Base-by-base conservation (phyloP, 768 basidiomycete genomes). In the Thelephora ganbajun region DNA sequence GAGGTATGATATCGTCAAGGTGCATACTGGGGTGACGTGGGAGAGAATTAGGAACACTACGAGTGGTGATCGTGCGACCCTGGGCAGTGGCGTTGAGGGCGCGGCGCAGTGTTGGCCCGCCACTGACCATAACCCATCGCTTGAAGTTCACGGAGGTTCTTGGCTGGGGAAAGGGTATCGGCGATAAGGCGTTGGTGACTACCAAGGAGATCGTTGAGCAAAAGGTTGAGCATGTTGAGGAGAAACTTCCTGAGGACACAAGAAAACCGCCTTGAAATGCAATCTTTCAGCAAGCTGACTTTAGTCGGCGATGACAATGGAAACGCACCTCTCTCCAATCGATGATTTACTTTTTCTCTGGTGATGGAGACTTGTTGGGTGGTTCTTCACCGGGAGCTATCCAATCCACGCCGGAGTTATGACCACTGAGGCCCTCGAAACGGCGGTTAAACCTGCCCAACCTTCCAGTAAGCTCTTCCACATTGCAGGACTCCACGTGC, bases 391-490 rank as follows among this genome's bases (percentile, higher is more conserved):
- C 18, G 18, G 16, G 9, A 41, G 18, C 14, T 14, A 41, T 41
- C 39, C 39, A 41, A 41, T 41, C 39, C 16, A 41, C 39, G 22
- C 14, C 39, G 18, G 16, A 22, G 9, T 22, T 22, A 14, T 51
- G 43, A 2, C 54, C 52, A 18, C 56, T 56, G 11, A 59, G 49
- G 7, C 56, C 70, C 20, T 68, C 83, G 57, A 91, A 93, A 51
- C 71, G 72, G 57, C 76, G 73, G 61, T 71, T 85, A 64, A 89
- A 93, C 56, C 88, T 70, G 11, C 87, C 86, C 57, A 93, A 64
- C 11, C 91, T 69, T 6, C 91, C 91, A 1, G 79, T 76, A 43
- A 76, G n/a, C n/a, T n/a, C n/a, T n/a, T n/a, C n/a, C n/a, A n/a
- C n/a, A n/a, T n/a, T n/a, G n/a, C n/a, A n/a, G n/a, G n/a, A n/a